A percentile compares a stretch with the other conserved stretches of the same genome.
Conservation (phyloP, 2,329 filamentous ascomycete species). For the Xylariales sp. region DNA sequence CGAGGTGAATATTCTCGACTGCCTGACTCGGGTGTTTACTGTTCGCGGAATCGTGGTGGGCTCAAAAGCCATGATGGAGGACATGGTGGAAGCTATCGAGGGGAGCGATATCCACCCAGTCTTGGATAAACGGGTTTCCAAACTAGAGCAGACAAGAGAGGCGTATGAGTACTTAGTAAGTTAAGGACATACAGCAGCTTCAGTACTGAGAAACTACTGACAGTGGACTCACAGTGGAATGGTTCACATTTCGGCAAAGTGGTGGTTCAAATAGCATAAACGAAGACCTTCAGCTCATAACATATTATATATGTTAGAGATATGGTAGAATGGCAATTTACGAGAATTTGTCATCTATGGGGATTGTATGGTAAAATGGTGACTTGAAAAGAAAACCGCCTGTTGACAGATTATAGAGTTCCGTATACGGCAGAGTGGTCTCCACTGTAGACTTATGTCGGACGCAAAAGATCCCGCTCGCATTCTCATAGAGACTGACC, state of each 20-base stretch:
- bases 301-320: too few relatives aligned
- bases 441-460: too few relatives aligned
- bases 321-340: too few relatives aligned
- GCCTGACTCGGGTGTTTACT: conserved; percentile 33
- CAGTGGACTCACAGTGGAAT: too few relatives aligned
- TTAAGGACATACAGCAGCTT: not conserved
- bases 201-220: not conserved
- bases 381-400: too few relatives aligned
- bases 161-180: conserved; percentile 51
- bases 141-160: conserved; percentile 29
- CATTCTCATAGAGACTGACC: too few relatives aligned
- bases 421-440: too few relatives aligned
- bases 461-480: too few relatives aligned
- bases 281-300: too few relatives aligned
- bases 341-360: too few relatives aligned
- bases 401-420: too few relatives aligned
- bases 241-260: conserved; percentile 55
- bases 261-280: conserved; percentile 45
- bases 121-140: conserved; percentile 31
- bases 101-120: conserved; percentile 37
- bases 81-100: conserved; percentile 38
- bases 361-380: too few relatives aligned
- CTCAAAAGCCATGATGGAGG: conserved; percentile 32
- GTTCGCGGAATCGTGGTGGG: conserved; percentile 37
- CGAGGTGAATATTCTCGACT: conserved; percentile 48